Evolutionary conservation across 2,329 filamentous ascomycete species (phyloP), one percentile per base, ranked within the genome.

Genomic region (Cladosporium oxysporum): DNA sequence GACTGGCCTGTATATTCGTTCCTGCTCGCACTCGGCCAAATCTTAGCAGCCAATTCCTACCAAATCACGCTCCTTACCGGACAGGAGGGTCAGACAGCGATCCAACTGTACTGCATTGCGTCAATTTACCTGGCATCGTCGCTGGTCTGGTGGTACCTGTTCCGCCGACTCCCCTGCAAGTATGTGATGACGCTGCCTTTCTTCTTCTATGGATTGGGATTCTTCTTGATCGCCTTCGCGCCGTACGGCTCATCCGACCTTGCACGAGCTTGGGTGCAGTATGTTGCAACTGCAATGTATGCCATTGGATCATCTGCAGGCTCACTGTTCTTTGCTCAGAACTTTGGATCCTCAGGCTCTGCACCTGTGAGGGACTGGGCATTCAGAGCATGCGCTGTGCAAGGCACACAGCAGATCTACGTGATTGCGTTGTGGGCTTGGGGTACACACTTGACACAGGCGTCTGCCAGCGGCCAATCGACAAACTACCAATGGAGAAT

Each of bases 1-100:
- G 85, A 87, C 70, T 88, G 82, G 79, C 87, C 87, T 0, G 72
- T 88, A 5, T 89, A 89, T 73, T 83, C 85, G 2, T 81, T 89
- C 67, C 80, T 89, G 55, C 81, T 89, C 18, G 86, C 85, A 8
- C 79, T 88, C 33, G 85, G 85, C 23, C 87, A 89, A 71, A 85
- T 89, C 67, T 84, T 89, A 58, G 85, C 87, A 1, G 85, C 86
- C 63, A 89, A 88, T 75, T 88, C 86, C 0, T 89, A 89, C 76
- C 88, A 90, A 72, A 86, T 90, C 71, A 88, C 87, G 0, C 81
- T 90, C n/a, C 80, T 90, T 21, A 87, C 86, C 0, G 88, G 88
- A 23, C 83, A 87, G 70, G 81, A 87, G 26, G 87, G 85, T 62
- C 82, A 89, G 73, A 82, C 83, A 1, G 84, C 87, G 4, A 75